Percentiles rank a stretch among this genome's conserved stretches.
These are phyloP conservation scores for Termitomyces sp. DNA, from an alignment of 768 basidiomycete genomes.

Conservation along the genomic window DNA sequence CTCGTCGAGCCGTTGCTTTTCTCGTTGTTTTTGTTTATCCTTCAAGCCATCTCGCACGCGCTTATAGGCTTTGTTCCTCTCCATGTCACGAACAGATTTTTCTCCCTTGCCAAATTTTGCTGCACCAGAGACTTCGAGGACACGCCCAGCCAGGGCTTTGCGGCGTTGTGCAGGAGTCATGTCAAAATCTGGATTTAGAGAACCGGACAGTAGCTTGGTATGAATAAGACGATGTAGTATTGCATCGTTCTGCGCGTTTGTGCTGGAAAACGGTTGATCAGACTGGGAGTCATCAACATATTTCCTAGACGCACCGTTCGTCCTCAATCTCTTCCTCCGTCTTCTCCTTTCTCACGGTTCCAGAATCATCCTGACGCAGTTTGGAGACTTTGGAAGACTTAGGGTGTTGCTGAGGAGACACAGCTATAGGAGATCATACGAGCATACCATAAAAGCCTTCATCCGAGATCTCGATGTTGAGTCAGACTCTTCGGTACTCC, in stretches of 20 bases:
- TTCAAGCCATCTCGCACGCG: conserved; percentile 67
- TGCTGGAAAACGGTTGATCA: conserved; percentile 35
- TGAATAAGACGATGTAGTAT: conserved; percentile 77
- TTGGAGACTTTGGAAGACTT: conserved; percentile 76
- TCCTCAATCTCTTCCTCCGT: conserved; percentile 44
- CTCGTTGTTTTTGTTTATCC: conserved; percentile 56
- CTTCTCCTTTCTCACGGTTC: conserved; percentile 18
- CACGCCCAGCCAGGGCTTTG: conserved; percentile 74
- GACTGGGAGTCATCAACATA: neutral
- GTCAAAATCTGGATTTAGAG: conserved; percentile 56
- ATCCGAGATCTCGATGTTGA: conserved; percentile 37
- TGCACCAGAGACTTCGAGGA: conserved; percentile 66
- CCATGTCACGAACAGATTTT: conserved; percentile 49
- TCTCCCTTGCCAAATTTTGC: conserved; percentile 78
- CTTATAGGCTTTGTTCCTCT: conserved; percentile 69
- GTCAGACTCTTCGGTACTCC: conserved; percentile 11
- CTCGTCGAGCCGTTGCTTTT: conserved; percentile 60
- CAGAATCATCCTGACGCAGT: conserved; percentile 35
- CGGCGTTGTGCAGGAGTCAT: conserved; percentile 63
- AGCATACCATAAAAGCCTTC: conserved; percentile 74
- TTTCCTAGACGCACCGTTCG: conserved; percentile 39
- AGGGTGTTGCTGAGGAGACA: conserved; percentile 21
- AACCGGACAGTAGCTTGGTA: conserved; percentile 75
- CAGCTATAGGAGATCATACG: neutral
- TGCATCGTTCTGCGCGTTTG: conserved; percentile 75